Percentiles rank a stretch among this genome's conserved stretches.
phyloP scores from a whole-genome alignment of 2,329 filamentous ascomycete genomes.

The Thielaviopsis punctulata region DNA sequence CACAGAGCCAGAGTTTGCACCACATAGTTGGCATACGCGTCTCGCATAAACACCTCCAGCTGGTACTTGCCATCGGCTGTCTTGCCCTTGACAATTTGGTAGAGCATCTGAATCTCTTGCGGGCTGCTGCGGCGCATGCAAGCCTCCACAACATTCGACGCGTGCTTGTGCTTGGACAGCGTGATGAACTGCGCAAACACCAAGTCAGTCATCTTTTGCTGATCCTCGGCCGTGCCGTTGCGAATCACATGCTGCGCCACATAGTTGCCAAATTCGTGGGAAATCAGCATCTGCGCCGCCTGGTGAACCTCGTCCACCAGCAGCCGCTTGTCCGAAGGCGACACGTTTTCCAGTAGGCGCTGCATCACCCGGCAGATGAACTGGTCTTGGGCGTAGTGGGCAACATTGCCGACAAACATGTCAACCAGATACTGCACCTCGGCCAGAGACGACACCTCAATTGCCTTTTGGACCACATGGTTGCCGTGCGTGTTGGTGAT shows the following conservation, averaged over 20 bases:
- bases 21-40: constrained; percentile 91
- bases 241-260: constrained; percentile 85
- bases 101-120: background rate
- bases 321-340: constrained; percentile 48
- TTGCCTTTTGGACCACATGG: constrained; percentile 89
- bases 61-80: constrained; percentile 44
- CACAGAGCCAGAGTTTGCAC: constrained; percentile 68
- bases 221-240: constrained; percentile 57
- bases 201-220: constrained; percentile 51
- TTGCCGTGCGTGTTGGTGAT: constrained; percentile 86
- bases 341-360: constrained; percentile 71
- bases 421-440: constrained; percentile 76
- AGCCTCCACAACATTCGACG: constrained; percentile 93
- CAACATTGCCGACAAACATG: constrained; percentile 59
- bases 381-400: constrained; percentile 55
- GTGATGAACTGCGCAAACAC: constrained; percentile 55
- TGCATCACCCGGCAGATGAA: constrained; percentile 92
- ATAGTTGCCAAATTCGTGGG: constrained; percentile 88
- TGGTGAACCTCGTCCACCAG: constrained; percentile 67
- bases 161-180: constrained; percentile 88
- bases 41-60: constrained; percentile 66
- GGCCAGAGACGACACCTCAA: constrained; percentile 60
- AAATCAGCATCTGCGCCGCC: constrained; percentile 54
- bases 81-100: background rate
- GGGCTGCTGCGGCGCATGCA: constrained; percentile 47